phyloP scores from a whole-genome alignment of 805 yeast species.

The Yamadazyma olivae region DNA sequence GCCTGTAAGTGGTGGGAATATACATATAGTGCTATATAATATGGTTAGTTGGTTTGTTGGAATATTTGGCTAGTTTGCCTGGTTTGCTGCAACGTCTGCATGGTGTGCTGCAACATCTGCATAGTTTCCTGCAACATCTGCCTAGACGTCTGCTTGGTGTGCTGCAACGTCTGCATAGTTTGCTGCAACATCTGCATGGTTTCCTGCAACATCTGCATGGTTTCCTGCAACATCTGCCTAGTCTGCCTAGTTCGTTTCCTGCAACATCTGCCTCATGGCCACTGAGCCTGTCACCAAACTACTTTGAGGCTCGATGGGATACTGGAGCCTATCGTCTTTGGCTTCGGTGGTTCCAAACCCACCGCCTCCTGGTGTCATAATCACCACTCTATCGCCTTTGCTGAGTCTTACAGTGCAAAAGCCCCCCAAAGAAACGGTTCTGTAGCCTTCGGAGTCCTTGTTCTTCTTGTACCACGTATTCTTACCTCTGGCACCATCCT shows the following conservation, averaged over 20 bases:
- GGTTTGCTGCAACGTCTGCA: too few relatives aligned
- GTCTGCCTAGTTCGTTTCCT: conserved; percentile 35
- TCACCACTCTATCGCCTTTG: conserved; percentile 40
- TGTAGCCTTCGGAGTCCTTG: conserved; percentile 14
- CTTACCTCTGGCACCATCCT: conserved; percentile 66
- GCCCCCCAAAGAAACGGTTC: conserved; percentile 29
- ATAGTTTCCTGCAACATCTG: too few relatives aligned
- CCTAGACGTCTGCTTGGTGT: too few relatives aligned
- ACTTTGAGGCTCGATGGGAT: conserved; percentile 18
- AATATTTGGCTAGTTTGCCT: too few relatives aligned
- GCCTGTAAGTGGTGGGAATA: too few relatives aligned
- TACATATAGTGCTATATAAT: too few relatives aligned
- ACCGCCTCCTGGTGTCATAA: conserved; percentile 45
- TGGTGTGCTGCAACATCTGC: too few relatives aligned
- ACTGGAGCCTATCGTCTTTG: conserved; percentile 12
- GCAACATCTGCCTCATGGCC: conserved; percentile 28
- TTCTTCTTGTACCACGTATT: conserved; percentile 30
- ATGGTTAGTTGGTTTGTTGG: too few relatives aligned
- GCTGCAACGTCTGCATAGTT: too few relatives aligned
- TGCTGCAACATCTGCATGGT: too few relatives aligned
- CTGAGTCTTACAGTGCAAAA: conserved; percentile 27
- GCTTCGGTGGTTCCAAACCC: conserved; percentile 30
- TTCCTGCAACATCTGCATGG: too few relatives aligned
- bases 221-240: too few relatives aligned
- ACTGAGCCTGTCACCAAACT: conserved; percentile 35